Conservation (phyloP, 139 green algal species). For the Auxenochlorella protothecoides region DNA sequence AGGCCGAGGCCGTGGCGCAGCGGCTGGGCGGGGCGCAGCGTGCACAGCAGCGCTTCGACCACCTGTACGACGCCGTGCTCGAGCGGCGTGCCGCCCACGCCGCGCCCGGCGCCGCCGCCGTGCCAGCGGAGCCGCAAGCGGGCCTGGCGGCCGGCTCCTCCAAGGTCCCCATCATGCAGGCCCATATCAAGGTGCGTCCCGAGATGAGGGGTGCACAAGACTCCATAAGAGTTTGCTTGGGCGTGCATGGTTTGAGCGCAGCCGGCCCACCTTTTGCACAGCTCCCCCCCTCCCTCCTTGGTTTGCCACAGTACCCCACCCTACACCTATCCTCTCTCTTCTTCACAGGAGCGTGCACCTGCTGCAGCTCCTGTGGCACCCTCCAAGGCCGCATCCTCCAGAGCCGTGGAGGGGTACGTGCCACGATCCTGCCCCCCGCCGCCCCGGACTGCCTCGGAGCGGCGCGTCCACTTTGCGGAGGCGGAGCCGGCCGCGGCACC, state of each 20-base stretch:
- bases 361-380: not conserved
- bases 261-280: no score
- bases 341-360: constrained; percentile 8
- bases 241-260: no score
- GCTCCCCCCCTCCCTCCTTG: not conserved
- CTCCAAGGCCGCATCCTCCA: not conserved
- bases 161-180: constrained; percentile 24
- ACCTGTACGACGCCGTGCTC: not conserved
- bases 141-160: constrained; percentile 16
- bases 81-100: constrained; percentile 1
- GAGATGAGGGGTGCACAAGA: not conserved
- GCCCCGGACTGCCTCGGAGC: not conserved
- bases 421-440: constrained; percentile 3
- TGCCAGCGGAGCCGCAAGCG: constrained; percentile 16
- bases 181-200: constrained; percentile 16
- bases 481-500: not conserved
- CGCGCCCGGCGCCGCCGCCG: constrained; percentile 8
- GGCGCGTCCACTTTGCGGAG: constrained; percentile 6
- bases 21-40: not conserved
- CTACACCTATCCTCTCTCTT: no score
- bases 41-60: not conserved
- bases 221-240: not conserved
- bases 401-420: constrained; percentile 25
- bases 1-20: not conserved
- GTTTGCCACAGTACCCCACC: no score